Conservation (phyloP, 129 eudicot species). For the Daucus carota region DNA sequence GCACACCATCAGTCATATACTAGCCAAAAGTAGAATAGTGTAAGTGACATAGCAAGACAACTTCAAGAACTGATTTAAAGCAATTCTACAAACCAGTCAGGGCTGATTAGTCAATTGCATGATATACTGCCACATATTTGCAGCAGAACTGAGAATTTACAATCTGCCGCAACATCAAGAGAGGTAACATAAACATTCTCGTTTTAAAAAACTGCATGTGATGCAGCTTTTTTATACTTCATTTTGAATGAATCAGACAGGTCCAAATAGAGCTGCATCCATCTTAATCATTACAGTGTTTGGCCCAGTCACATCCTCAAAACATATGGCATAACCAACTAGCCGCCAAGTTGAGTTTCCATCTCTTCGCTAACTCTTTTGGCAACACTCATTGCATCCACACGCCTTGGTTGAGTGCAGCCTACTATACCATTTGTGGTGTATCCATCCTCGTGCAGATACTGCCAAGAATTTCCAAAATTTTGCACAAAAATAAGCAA, state of each 20-base stretch:
- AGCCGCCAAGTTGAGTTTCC: conserved; percentile 56
- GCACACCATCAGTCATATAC: conserved; percentile 81
- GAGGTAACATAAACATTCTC: background rate
- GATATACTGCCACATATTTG: background rate
- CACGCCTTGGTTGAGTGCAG: conserved; percentile 86
- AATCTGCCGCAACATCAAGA: background rate
- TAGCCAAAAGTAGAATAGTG: conserved; percentile 16
- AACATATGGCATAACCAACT: conserved; percentile 73
- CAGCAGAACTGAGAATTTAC: background rate
- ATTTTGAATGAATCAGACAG: background rate
- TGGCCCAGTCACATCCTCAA: conserved; percentile 64
- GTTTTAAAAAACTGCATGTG: background rate
- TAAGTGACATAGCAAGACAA: conserved; percentile 2
- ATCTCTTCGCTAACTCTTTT: conserved; percentile 69
- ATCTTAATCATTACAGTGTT: conserved; percentile 36
- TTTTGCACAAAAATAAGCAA: background rate
- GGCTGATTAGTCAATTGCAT: background rate
- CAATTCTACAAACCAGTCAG: background rate
- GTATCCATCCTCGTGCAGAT: conserved; percentile 65
- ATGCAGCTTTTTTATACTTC: background rate
- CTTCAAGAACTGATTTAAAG: conserved; percentile 3
- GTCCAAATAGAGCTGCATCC: background rate
- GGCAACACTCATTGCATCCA: conserved; percentile 82
- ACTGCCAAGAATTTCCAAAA: conserved; percentile 28
- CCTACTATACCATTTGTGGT: conserved; percentile 54